phyloP scores from a whole-genome alignment of 768 basidiomycete species.

The Boletus patriciae region DNA sequence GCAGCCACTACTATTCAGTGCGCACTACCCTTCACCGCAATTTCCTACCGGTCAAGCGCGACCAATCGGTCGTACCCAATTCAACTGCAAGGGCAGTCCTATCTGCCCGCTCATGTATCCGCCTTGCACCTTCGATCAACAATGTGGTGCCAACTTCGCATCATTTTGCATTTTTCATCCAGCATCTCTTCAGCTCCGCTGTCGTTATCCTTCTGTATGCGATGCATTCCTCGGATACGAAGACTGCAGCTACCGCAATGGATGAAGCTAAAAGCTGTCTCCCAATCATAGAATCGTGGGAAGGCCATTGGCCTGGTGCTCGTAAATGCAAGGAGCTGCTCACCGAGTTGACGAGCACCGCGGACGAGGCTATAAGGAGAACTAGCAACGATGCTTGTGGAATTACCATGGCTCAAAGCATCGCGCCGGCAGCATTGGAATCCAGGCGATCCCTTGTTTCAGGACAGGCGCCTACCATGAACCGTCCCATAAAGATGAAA shows the following conservation, averaged over 20 bases:
- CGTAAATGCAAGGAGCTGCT: conserved; percentile 84
- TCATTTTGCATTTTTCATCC: conserved; percentile 86
- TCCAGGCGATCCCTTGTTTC: conserved; percentile 56
- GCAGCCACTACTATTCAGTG: conserved; percentile 87
- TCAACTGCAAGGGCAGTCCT: conserved; percentile 80
- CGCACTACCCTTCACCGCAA: conserved; percentile 87
- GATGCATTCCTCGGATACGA: conserved; percentile 74
- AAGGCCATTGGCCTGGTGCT: conserved; percentile 86
- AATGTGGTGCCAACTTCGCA: conserved; percentile 83
- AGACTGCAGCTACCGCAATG: conserved; percentile 69
- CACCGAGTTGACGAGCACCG: conserved; percentile 64
- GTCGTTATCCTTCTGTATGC: conserved; percentile 83
- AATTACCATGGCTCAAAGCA: conserved; percentile 26
- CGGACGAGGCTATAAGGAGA: conserved; percentile 60
- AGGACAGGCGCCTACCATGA: conserved; percentile 43
- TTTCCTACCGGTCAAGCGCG: conserved; percentile 76
- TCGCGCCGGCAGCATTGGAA: conserved; percentile 43
- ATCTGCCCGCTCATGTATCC: conserved; percentile 82
- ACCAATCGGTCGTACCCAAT: conserved; percentile 63
- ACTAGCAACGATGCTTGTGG: conserved; percentile 18
- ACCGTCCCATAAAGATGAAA: conserved; percentile 51
- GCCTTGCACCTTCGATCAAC: conserved; percentile 80
- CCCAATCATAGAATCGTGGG: conserved; percentile 72
- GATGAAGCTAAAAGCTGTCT: conserved; percentile 79
- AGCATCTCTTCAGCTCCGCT: conserved; percentile 85